These are phyloP conservation scores for Eremothecium sinecaudum DNA, from an alignment of 1,139 yeast genomes.

Conservation along the genomic window DNA sequence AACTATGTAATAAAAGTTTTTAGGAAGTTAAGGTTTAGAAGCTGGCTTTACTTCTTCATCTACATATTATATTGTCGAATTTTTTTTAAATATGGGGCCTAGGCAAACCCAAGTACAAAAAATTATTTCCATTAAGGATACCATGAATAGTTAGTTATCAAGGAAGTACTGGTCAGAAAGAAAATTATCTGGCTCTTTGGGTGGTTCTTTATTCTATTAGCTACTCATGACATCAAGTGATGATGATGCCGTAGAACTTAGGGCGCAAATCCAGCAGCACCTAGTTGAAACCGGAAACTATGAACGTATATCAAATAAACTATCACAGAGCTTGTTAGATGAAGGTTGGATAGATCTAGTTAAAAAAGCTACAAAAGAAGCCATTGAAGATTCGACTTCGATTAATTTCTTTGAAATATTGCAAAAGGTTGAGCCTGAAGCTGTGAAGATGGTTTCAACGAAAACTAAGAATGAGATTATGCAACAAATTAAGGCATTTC, in stretches of 20 bases:
- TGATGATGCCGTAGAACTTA: conserved; percentile 36
- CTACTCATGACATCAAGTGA: conserved; percentile 4
- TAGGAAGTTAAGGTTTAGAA: too few relatives aligned
- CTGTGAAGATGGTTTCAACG: conserved; percentile 58
- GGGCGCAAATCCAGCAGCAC: conserved; percentile 57
- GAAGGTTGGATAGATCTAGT: conserved; percentile 85
- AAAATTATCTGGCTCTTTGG: too few relatives aligned
- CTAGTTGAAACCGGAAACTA: conserved; percentile 74
- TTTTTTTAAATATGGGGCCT: too few relatives aligned
- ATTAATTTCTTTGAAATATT: conserved; percentile 48
- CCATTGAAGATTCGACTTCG: conserved; percentile 31
- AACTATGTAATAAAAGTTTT: too few relatives aligned
- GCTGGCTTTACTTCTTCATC: too few relatives aligned
- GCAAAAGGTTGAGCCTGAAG: conserved; percentile 50
- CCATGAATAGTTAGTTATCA: too few relatives aligned
- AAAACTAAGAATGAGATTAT: conserved; percentile 52
- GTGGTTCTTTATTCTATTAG: too few relatives aligned
- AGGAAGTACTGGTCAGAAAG: too few relatives aligned
- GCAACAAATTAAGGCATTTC: conserved; percentile 48
- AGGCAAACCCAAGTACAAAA: too few relatives aligned
- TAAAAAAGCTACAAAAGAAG: conserved; percentile 45
- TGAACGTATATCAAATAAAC: conserved; percentile 51
- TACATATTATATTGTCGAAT: too few relatives aligned
- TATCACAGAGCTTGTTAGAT: conserved; percentile 58
- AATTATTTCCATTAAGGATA: too few relatives aligned